Percentiles rank a stretch among this genome's conserved stretches.
Evolutionary conservation across 2,329 filamentous ascomycete species (phyloP).

Genomic region (Verticillium nubilum): DNA sequence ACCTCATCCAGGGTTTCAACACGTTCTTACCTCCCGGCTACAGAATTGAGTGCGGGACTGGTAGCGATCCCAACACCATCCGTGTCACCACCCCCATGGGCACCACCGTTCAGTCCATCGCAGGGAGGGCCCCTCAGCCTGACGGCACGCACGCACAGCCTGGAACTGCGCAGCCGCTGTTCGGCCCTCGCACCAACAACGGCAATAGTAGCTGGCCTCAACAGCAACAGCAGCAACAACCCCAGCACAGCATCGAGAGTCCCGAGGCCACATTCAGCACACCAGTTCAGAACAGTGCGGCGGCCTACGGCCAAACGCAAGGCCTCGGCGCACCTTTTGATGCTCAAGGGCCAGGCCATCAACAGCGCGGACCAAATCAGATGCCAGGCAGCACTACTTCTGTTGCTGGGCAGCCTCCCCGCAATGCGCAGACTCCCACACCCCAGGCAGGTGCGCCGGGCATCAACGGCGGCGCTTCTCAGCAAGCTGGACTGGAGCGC

Average conservation of each 20-base stretch:
- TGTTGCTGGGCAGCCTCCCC: slow-evolving; percentile 37
- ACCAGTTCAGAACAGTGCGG: slow-evolving; percentile 45
- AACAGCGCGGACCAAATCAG: slow-evolving; percentile 24
- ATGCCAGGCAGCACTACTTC: slow-evolving; percentile 23
- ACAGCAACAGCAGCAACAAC: slow-evolving; percentile 34
- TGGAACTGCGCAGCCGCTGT: slow-evolving; percentile 35
- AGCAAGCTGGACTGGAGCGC: slow-evolving; percentile 68
- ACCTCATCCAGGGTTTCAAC: slow-evolving; percentile 95
- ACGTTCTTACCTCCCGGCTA: slow-evolving; percentile 96
- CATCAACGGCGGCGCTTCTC: slow-evolving; percentile 54
- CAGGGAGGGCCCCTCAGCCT: slow-evolving; percentile 40
- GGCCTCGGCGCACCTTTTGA: slow-evolving; percentile 18
- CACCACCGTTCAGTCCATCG: slow-evolving; percentile 90
- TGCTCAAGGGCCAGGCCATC: slow-evolving; percentile 21
- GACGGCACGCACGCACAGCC: slow-evolving; percentile 33
- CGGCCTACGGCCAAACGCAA: slow-evolving; percentile 37
- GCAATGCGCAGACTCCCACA: slow-evolving; percentile 56
- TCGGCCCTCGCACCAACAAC: slow-evolving; percentile 31
- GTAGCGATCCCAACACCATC: slow-evolving; percentile 92
- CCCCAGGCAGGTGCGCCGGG: slow-evolving; percentile 49
- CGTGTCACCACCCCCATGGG: slow-evolving; percentile 95
- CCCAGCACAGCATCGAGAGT: slow-evolving; percentile 56
- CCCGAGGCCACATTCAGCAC: slow-evolving; percentile 58
- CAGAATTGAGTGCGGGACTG: slow-evolving; percentile 89
- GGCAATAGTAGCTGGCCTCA: slow-evolving; percentile 47